A percentile compares a stretch with the other conserved stretches of the same genome.
phyloP scores from a whole-genome alignment of 345 rosid genomes.

The Heritiera littoralis region DNA sequence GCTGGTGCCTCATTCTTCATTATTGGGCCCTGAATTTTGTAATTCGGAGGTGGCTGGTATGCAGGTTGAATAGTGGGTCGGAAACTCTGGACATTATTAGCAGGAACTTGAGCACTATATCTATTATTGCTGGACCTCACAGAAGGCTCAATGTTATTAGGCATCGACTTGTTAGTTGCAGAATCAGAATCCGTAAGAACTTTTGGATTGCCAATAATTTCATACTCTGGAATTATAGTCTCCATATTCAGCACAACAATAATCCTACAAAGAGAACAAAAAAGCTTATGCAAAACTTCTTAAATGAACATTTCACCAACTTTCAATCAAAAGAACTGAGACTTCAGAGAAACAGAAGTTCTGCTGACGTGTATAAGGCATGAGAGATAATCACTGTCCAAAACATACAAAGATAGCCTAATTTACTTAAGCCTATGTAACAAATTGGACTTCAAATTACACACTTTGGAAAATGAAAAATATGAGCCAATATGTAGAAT shows the following conservation, averaged over 20 bases:
- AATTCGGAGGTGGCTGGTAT: conserved; percentile 75
- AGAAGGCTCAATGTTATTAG: conserved; percentile 35
- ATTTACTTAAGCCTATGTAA: not conserved
- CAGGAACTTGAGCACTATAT: conserved; percentile 32
- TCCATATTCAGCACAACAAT: conserved; percentile 84
- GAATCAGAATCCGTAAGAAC: conserved; percentile 44
- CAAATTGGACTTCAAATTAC: not conserved
- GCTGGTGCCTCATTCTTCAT: conserved; percentile 93
- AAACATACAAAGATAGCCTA: not conserved
- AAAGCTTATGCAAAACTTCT: conserved; percentile 11
- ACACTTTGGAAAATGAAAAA: not conserved
- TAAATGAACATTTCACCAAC: conserved; percentile 6
- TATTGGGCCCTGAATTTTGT: conserved; percentile 71
- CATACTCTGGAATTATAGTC: conserved; percentile 67
- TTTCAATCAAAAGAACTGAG: conserved; percentile 7
- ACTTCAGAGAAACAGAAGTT: not conserved
- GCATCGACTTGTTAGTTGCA: conserved; percentile 41
- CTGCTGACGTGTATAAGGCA: conserved; percentile 2
- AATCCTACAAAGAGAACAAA: conserved; percentile 47
- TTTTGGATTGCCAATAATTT: conserved; percentile 73
- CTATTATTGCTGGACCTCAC: conserved; percentile 34
- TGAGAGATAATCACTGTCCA: not conserved
- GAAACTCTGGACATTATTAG: conserved; percentile 45
- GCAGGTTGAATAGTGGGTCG: conserved; percentile 73
- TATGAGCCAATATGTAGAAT: not conserved